Base-by-base conservation (phyloP, 345 rosid species). In the Sisymbrium altissimum region DNA sequence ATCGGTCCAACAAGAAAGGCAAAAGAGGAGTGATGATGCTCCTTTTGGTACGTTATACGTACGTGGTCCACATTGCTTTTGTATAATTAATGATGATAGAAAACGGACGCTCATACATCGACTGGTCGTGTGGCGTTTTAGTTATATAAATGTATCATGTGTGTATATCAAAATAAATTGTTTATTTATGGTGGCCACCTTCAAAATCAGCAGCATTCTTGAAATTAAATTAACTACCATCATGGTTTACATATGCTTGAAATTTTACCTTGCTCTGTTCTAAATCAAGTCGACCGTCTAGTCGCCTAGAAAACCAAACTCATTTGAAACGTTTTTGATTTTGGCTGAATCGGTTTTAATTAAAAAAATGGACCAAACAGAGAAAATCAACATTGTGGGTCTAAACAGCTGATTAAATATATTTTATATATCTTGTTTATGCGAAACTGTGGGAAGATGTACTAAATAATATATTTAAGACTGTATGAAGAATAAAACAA, bases 1-100 rank as follows among this genome's bases (percentile, higher is more conserved):
- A 69, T 76, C 40, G 60, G 70, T 76, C 79, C 79, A 76, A 76
- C 75, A 76, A 62, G 64, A 62, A 76, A 76, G 52, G 15, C 32
- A 43, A 44, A 68, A 75, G 63, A 52, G 57, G 49, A 68, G 74
- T 61, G 74, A 68, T 60, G 57, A 68, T 38, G 35, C 70, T 60
- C 18, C 39, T 52, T 68, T 68, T 61, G 55, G 69, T 75, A 75
- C 74, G 74, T 49, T 67, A 74, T 66, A 75, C 48, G 64, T 75
- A 61, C 64, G 43, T 75, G 79, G 79, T 75, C 79, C 79, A 75
- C 74, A 53, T 75, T 75, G 33, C 39, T 39, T 62, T 71, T 50
- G 39, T 41, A 33, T 60, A 50, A 67, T 32, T 15, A 14, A 13
- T 53, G 30, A 21, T 18, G 43, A 14, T 49, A 66, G 12, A 9